Conservation (phyloP, 2,329 filamentous ascomycete genomes). For the Paracoccidioides brasiliensis region DNA sequence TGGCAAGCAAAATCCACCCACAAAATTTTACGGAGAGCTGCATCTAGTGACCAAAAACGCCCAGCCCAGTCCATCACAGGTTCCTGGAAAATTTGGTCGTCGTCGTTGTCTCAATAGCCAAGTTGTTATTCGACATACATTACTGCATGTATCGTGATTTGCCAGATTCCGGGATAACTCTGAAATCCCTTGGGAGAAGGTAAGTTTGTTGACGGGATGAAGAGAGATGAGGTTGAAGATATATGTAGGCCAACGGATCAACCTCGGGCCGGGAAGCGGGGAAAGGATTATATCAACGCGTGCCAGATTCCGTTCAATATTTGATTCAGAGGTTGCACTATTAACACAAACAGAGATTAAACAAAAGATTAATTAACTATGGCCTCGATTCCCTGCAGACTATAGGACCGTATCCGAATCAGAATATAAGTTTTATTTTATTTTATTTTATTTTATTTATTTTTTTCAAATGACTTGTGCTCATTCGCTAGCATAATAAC, state of each 20-base stretch:
- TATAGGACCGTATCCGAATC: neutral
- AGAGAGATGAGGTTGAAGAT: neutral
- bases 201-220: too few species aligned
- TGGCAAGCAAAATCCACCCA: too few species aligned
- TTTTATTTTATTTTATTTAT: neutral
- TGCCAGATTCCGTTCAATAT: neutral
- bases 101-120: neutral
- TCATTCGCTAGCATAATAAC: too few species aligned
- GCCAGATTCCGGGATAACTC: conserved; percentile 7
- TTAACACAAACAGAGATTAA: neutral
- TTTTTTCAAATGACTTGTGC: neutral
- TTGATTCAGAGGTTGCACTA: neutral
- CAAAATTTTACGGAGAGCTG: too few species aligned
- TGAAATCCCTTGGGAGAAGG: too few species aligned
- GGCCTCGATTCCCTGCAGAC: neutral
- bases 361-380: neutral
- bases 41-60: neutral
- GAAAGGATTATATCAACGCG: neutral
- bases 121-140: too few species aligned
- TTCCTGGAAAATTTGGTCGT: conserved; percentile 2
- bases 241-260: conserved; percentile 34
- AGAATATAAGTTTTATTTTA: neutral
- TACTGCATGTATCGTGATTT: neutral
- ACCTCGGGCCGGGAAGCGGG: neutral
- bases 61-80: neutral